Evolutionary conservation across 441 rosid species (phyloP).

Genomic region (Sinapis alba): DNA sequence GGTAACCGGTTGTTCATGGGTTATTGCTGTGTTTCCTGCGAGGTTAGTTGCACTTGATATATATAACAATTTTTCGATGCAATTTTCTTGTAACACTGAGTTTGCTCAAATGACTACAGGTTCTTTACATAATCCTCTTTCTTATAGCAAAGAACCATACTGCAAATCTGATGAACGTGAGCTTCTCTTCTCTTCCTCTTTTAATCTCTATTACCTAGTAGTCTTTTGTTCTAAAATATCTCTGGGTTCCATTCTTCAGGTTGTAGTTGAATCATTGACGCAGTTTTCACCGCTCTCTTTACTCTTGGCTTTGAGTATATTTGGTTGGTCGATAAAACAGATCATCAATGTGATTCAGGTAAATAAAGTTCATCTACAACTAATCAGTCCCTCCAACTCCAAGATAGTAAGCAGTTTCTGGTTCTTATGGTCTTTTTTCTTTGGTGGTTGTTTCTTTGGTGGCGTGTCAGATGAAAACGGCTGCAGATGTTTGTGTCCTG

Average conservation of each 20-base stretch:
- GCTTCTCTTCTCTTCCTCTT: conserved; percentile 34
- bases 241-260: conserved; percentile 44
- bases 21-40: conserved; percentile 88
- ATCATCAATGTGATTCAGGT: conserved; percentile 86
- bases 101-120: conserved; percentile 46
- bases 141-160: conserved; percentile 61
- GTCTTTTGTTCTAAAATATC: neutral
- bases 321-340: conserved; percentile 93
- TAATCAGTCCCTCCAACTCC: neutral
- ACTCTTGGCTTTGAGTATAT: conserved; percentile 60
- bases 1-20: conserved; percentile 93
- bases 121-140: conserved; percentile 78
- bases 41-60: conserved; percentile 50
- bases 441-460: neutral
- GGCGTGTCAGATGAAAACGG: conserved; percentile 82
- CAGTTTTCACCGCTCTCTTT: conserved; percentile 54
- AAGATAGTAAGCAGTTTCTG: neutral
- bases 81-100: neutral
- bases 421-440: neutral
- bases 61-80: neutral
- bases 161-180: conserved; percentile 67
- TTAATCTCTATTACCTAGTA: neutral
- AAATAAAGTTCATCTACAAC: conserved; percentile 5
- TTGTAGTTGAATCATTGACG: conserved; percentile 48
- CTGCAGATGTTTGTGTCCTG: conserved; percentile 84